Evolutionary conservation across 1,139 yeast species (phyloP), one percentile per base, ranked within the genome.

Genomic region (Geotrichum aggregatum): DNA sequence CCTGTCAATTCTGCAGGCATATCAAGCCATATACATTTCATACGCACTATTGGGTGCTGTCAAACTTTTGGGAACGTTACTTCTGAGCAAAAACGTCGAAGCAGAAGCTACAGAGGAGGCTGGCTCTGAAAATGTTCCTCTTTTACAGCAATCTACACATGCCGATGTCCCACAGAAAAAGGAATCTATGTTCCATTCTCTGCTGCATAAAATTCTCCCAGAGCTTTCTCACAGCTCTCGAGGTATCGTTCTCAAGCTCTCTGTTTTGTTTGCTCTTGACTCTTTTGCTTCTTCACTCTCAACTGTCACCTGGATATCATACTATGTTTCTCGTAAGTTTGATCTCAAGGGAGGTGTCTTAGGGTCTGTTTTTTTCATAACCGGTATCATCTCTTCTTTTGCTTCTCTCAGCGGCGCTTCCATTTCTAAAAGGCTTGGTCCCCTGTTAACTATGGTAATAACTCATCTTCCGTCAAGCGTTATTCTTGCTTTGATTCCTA

Each of bases 301-400:
- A 87, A 83, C 95, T 1, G 75, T 83, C 47, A 85, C 95, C 0
- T 89, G 96, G 96, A 77, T 85, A 48, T 87, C 88, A 31, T 88
- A 83, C 64, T 89, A 87, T 68, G 82, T 87, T 70, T 56, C 64
- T 14, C 63, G 65, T 28, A 59, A 63, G 19, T 70, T 71, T 55
- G 56, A 57, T 28, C 56, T 66, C 16, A 51, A 68, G 2, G 65
- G 64, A 34, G 61, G 65, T 11, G 38, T 69, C 0, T 63, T 78
- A 31, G 82, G 82, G 8, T 44, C 73, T 66, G 58, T 88, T 19
- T 73, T 87, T 66, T 87, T 87, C 62, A 63, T 74, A 43, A 77
- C 88, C 5, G 83, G 80, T 56, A 61, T 82, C 30, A 70, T 80
- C 19, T 80, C 81, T 61, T 79, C 91, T 0, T 59, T 80, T 1